These are phyloP conservation scores for Mucor plumbeus DNA, from an alignment of 371 early-diverging fungal species.

Conservation along the genomic window DNA sequence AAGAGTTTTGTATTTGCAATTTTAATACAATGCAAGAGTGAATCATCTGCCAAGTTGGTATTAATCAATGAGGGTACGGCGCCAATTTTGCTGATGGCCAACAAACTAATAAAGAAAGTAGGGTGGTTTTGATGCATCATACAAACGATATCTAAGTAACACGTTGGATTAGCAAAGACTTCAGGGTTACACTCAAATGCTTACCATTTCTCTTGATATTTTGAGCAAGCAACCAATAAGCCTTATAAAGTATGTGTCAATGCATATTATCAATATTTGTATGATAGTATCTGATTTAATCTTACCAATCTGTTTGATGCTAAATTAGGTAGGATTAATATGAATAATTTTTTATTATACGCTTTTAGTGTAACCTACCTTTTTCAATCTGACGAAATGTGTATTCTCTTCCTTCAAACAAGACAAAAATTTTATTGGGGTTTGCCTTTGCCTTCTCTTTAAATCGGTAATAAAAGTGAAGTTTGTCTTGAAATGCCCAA, in stretches of 20 bases:
- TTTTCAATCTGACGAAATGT: slow-evolving; percentile 34
- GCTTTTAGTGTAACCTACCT: slow-evolving; percentile 18
- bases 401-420: slow-evolving; percentile 40
- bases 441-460: slow-evolving; percentile 31
- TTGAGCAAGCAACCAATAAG: slow-evolving; percentile 29
- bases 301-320: slow-evolving; percentile 36
- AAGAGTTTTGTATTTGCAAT: slow-evolving; percentile 32
- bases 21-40: slow-evolving; percentile 38
- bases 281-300: neutral
- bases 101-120: slow-evolving; percentile 30
- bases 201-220: slow-evolving; percentile 28
- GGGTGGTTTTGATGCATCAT: slow-evolving; percentile 15
- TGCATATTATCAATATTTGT: slow-evolving; percentile 1
- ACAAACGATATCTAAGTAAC: neutral
- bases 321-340: slow-evolving; percentile 20
- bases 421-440: slow-evolving; percentile 27
- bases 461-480: slow-evolving; percentile 37
- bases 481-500: slow-evolving; percentile 26
- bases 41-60: slow-evolving; percentile 32
- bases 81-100: slow-evolving; percentile 41
- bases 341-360: slow-evolving; percentile 13
- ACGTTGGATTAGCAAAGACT: neutral
- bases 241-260: slow-evolving; percentile 22
- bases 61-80: slow-evolving; percentile 39
- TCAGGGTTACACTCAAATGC: neutral